Evolutionary conservation across 352 stramenopile species (phyloP).

Genomic region (Blastocystis sp.): DNA sequence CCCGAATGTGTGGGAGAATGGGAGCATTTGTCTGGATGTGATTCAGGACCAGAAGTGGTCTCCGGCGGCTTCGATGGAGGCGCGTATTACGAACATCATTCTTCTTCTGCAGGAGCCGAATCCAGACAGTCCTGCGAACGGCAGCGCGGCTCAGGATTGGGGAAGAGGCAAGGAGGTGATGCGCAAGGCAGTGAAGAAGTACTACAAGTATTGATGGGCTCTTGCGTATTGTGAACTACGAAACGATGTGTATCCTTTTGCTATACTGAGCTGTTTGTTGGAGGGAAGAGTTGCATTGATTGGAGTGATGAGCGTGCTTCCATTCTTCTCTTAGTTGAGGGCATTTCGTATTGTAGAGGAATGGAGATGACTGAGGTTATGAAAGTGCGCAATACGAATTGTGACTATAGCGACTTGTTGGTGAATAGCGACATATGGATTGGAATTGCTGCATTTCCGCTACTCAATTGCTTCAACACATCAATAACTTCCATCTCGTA

Average conservation of each 20-base stretch:
- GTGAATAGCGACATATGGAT: constrained; percentile 15
- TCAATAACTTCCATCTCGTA: too few species aligned
- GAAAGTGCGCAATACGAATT: too few species aligned
- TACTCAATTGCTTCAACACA: too few species aligned
- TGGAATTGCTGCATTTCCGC: background rate
- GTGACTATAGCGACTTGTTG: too few species aligned
- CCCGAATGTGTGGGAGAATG: constrained; percentile 48
- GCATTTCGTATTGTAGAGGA: too few species aligned
- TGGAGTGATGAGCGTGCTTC: constrained; percentile 10
- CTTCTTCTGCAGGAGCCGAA: constrained; percentile 63
- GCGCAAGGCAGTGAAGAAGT: constrained; percentile 46
- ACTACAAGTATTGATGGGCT: background rate
- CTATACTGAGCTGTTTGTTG: constrained; percentile 5
- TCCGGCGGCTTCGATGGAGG: constrained; percentile 30
- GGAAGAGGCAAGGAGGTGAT: background rate
- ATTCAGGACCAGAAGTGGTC: constrained; percentile 12
- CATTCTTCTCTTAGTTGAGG: background rate
- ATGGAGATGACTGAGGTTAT: too few species aligned
- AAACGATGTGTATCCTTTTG: constrained; percentile 1
- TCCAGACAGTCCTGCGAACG: constrained; percentile 43
- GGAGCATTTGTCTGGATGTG: constrained; percentile 51
- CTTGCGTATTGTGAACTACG: background rate
- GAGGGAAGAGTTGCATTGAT: background rate
- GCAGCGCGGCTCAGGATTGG: background rate
- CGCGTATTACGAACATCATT: constrained; percentile 24